Evolutionary conservation across 192 early-diverging fungal genomes (phyloP).

Genomic region (Piromyces sp.): DNA sequence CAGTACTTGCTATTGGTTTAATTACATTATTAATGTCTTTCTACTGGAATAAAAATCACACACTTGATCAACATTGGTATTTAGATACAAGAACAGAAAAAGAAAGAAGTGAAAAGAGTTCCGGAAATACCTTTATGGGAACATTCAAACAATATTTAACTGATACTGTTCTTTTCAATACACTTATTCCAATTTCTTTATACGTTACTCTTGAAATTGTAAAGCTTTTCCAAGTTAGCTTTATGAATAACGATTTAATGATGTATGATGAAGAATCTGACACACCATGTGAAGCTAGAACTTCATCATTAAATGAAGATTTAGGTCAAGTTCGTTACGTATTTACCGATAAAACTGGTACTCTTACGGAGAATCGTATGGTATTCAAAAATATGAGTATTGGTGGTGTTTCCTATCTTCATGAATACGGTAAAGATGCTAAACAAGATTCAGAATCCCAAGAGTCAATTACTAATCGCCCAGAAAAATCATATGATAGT

Average conservation of each 20-base stretch:
- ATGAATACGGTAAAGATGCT: not conserved
- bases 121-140: constrained; percentile 27
- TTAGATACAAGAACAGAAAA: not conserved
- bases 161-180: constrained; percentile 46
- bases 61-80: constrained; percentile 2
- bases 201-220: constrained; percentile 75
- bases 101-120: constrained; percentile 9
- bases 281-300: constrained; percentile 56
- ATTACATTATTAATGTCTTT: constrained; percentile 1
- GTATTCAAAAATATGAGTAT: constrained; percentile 32
- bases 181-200: constrained; percentile 73
- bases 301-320: constrained; percentile 72
- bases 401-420: constrained; percentile 10
- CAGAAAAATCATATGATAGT: not conserved
- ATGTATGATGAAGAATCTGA: constrained; percentile 61
- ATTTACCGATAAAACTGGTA: constrained; percentile 83
- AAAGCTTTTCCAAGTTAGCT: constrained; percentile 53
- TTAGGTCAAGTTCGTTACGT: constrained; percentile 72
- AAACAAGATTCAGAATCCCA: no score
- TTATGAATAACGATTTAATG: constrained; percentile 57
- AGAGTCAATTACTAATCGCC: not conserved
- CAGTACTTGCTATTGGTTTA: constrained; percentile 10
- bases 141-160: constrained; percentile 6
- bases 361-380: constrained; percentile 75
- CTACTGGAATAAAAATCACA: constrained; percentile 11